Evolutionary conservation across 441 rosid species (phyloP), one percentile per base, ranked within the genome.

Genomic region (Eruca vesicaria): DNA sequence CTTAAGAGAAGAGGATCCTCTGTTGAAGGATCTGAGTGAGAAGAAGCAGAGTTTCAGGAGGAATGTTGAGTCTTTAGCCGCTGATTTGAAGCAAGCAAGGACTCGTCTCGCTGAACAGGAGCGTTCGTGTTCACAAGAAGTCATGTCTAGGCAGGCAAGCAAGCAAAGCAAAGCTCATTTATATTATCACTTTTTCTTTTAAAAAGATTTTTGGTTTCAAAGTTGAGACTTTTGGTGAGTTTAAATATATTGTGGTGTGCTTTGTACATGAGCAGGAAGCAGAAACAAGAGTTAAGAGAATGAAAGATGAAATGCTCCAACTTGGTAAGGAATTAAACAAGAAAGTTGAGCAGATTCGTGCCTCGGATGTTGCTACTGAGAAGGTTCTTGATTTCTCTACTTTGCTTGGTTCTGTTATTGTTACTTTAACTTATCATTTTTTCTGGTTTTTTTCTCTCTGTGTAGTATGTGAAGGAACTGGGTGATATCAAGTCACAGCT

Each of bases 21-120:
- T 93, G 69, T 74, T 96, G 86, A 91, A 86, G 81, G 99, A 93
- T 76, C 77, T 91, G 80, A 87, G 89, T 75, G 99, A 96, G 90
- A 96, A 88, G 94, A 96, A 96, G 80, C 98, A 84, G 69, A 86
- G 83, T 79, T 93, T 96, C 63, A 79, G 93, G 75, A 82, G 85
- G 57, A 96, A 93, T 84, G 97, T 96, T 18, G 97, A 89, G 57
- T 90, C 97, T 11, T 84, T 96, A n/a, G 97, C 97, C 5, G 83
- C 88, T 3, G 99, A 93, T 83, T 83, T 96, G 78, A 93, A 89
- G 79, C 93, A 87, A 50, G 94, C 84, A 6, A 87, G 97, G 60
- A 81, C 80, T 79, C 90, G 96, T 61, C 89, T 91, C 63, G 84
- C 90, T 4, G 83, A 85, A 21, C 88, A 90, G 62, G 91, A 91